A percentile compares a stretch with the other conserved stretches of the same genome.
phyloP scores from a whole-genome alignment of 805 yeast genomes.

The Zygoascus tannicola region DNA sequence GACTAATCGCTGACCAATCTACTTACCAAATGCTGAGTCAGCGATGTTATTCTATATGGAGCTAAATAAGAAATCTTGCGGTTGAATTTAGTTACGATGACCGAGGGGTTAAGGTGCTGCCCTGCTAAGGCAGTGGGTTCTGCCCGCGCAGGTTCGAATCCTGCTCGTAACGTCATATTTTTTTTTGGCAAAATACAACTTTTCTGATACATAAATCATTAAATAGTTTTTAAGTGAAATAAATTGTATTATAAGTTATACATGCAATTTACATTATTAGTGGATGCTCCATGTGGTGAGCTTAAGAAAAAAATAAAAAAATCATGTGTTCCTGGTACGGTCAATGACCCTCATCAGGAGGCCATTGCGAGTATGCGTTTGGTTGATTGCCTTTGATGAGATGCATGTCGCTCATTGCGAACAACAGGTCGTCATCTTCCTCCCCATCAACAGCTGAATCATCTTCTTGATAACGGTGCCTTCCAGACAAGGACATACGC shows the following conservation, averaged over 20 bases:
- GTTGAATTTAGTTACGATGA: constrained; percentile 69
- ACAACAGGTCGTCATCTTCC: constrained; percentile 30
- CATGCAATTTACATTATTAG: too few relatives aligned
- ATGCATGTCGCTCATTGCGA: constrained; percentile 33
- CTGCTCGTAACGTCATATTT: constrained; percentile 89
- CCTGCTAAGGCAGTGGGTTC: constrained; percentile 90
- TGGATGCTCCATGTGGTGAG: too few relatives aligned
- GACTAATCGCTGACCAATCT: too few relatives aligned
- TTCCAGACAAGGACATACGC: not conserved
- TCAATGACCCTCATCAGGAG: not conserved
- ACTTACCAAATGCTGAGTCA: too few relatives aligned
- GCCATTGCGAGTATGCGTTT: not conserved
- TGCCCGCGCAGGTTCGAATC: constrained; percentile 99
- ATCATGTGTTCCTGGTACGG: too few relatives aligned
- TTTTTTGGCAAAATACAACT: too few relatives aligned
- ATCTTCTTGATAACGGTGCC: constrained; percentile 1
- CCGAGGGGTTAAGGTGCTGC: constrained; percentile 94
- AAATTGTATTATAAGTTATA: too few relatives aligned
- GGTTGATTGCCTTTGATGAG: constrained; percentile 4
- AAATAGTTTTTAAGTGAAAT: too few relatives aligned
- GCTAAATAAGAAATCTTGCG: too few relatives aligned
- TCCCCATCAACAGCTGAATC: constrained; percentile 4
- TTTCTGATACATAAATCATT: too few relatives aligned
- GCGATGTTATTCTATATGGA: too few relatives aligned
- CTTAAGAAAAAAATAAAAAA: too few relatives aligned